phyloP scores from a whole-genome alignment of 2,329 filamentous ascomycete genomes.

The Colletotrichum cereale region DNA sequence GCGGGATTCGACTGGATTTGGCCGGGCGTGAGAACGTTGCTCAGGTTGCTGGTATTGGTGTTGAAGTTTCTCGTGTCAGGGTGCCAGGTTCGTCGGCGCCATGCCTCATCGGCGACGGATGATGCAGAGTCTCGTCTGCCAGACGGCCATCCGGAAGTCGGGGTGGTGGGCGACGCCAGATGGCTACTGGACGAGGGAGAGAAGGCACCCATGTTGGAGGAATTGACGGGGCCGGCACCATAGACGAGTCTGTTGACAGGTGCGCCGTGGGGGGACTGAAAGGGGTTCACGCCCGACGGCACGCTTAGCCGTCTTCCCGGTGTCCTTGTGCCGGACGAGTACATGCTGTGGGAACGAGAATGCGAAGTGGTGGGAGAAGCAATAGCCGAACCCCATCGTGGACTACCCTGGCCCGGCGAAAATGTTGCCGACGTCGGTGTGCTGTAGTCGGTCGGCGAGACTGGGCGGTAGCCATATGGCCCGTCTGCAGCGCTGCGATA shows the following conservation, averaged over 20 bases:
- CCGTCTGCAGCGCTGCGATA: slow-evolving; percentile 74
- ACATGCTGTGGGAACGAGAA: slow-evolving; percentile 80
- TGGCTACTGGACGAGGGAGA: slow-evolving; percentile 70
- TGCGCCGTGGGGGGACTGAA: slow-evolving; percentile 72
- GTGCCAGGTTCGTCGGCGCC: slow-evolving; percentile 91
- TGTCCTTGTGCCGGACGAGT: slow-evolving; percentile 71
- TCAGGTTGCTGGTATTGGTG: slow-evolving; percentile 76
- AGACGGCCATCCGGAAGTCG: slow-evolving; percentile 69
- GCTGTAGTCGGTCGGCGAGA: slow-evolving; percentile 80
- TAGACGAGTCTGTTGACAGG: slow-evolving; percentile 69
- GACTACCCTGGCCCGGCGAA: slow-evolving; percentile 81
- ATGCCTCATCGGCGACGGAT: slow-evolving; percentile 77
- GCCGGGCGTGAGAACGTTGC: slow-evolving; percentile 79
- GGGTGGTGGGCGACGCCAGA: slow-evolving; percentile 74
- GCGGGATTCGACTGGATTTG: slow-evolving; percentile 67
- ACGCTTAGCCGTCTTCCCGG: slow-evolving; percentile 85
- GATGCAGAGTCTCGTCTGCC: slow-evolving; percentile 72
- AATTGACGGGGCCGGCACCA: slow-evolving; percentile 65
- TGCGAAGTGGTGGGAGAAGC: slow-evolving; percentile 80
- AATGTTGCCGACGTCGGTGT: slow-evolving; percentile 89
- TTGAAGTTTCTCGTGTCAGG: slow-evolving; percentile 77
- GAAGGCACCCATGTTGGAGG: slow-evolving; percentile 68
- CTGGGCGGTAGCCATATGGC: slow-evolving; percentile 74
- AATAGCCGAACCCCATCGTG: slow-evolving; percentile 76
- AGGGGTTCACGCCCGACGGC: slow-evolving; percentile 80